A percentile compares a stretch with the other conserved stretches of the same genome.
phyloP scores from a whole-genome alignment of 352 stramenopile genomes.

The Phytophthora palmivora region DNA sequence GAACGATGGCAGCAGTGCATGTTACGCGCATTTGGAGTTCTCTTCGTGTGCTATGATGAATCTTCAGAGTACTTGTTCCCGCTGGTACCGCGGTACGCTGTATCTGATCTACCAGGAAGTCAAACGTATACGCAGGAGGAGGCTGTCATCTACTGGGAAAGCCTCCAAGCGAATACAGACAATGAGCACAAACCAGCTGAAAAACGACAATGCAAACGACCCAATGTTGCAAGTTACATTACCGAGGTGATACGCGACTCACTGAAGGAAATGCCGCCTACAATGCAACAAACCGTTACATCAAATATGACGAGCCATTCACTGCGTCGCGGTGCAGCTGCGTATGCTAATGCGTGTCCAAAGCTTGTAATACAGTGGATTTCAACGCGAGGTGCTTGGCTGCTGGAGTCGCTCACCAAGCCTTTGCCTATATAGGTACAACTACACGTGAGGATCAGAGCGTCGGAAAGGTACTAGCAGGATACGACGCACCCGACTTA shows the following conservation, averaged over 20 bases:
- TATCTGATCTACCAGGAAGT: background rate
- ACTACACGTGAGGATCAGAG: too few species aligned
- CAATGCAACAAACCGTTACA: too few species aligned
- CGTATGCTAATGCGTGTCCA: too few species aligned
- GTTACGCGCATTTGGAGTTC: slow-evolving; percentile 13
- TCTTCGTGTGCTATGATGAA: slow-evolving; percentile 7
- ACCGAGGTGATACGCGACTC: background rate
- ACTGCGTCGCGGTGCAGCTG: too few species aligned
- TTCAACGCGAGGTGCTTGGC: too few species aligned
- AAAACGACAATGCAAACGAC: background rate
- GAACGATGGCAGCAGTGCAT: slow-evolving; percentile 22
- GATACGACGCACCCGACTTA: too few species aligned
- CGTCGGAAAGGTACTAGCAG: too few species aligned
- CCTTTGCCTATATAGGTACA: too few species aligned
- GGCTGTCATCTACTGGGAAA: background rate
- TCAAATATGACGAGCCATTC: too few species aligned
- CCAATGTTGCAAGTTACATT: background rate
- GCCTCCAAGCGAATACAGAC: background rate
- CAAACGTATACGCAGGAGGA: background rate
- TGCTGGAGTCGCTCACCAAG: too few species aligned
- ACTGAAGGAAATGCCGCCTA: too few species aligned
- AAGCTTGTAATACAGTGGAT: too few species aligned
- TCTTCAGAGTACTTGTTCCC: background rate
- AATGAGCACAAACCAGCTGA: background rate
- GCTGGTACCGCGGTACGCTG: background rate